Conservation (phyloP, 108 stramenopile genomes). For the Pinguiococcus pyrenoidosus region DNA sequence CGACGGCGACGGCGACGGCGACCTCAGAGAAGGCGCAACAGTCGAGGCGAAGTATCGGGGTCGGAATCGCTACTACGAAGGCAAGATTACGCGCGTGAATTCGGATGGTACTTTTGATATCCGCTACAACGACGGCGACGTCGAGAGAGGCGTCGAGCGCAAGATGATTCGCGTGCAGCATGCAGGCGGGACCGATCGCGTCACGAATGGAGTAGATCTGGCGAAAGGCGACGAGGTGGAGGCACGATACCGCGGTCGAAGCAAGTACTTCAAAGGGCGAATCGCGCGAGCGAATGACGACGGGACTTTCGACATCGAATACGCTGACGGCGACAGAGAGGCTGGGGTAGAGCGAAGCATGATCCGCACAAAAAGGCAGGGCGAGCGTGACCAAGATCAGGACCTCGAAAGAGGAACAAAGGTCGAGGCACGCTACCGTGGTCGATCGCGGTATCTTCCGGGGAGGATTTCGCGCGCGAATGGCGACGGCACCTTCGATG, state of each 20-base stretch:
- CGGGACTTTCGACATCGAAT: conserved; percentile 33
- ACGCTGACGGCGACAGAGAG: neutral
- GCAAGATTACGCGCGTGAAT: conserved; percentile 1
- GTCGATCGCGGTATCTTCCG: neutral
- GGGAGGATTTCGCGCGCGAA: conserved; percentile 27
- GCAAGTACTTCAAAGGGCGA: conserved; percentile 29
- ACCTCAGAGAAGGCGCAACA: too few relatives aligned
- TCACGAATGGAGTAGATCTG: too few relatives aligned
- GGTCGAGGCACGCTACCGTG: neutral
- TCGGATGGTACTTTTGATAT: conserved; percentile 11
- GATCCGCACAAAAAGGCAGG: conserved; percentile 9
- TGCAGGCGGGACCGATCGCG: too few relatives aligned
- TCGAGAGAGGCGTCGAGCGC: conserved; percentile 8
- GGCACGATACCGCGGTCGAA: conserved; percentile 5
- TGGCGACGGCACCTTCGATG: conserved; percentile 37
- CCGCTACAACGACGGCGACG: conserved; percentile 20
- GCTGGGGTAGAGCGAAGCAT: neutral
- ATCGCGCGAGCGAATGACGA: conserved; percentile 27
- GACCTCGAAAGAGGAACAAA: too few relatives aligned
- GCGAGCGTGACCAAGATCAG: too few relatives aligned
- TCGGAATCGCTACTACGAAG: conserved; percentile 1
- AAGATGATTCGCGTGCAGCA: neutral
- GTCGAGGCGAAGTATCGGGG: conserved; percentile 8
- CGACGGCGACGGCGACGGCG: too few relatives aligned
- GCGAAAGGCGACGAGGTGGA: neutral